Percentiles rank a stretch among this genome's conserved stretches.
These are phyloP conservation scores for Sporothrix schenckii DNA, from an alignment of 2,329 filamentous ascomycete genomes.

Conservation along the genomic window DNA sequence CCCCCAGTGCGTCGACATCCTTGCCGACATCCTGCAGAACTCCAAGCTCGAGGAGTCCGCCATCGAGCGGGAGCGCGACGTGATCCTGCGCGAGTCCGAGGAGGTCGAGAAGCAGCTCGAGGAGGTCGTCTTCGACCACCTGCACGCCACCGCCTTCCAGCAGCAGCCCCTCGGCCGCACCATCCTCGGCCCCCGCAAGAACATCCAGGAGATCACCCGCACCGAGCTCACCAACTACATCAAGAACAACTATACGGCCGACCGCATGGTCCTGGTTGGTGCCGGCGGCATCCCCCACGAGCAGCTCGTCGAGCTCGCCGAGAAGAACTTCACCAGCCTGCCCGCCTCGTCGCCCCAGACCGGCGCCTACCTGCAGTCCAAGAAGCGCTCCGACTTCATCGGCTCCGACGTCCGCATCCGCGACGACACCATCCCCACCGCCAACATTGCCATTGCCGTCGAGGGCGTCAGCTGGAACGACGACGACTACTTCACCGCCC, in stretches of 20 bases:
- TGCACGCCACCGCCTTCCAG: slow-evolving; percentile 98
- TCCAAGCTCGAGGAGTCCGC: slow-evolving; percentile 92
- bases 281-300: slow-evolving; percentile 92
- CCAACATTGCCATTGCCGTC: slow-evolving; percentile 97
- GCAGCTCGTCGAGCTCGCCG: slow-evolving; percentile 90
- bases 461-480: slow-evolving; percentile 99
- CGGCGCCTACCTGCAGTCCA: slow-evolving; percentile 74
- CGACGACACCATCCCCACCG: slow-evolving; percentile 93
- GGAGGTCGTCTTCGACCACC: slow-evolving; percentile 98
- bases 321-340: slow-evolving; percentile 88
- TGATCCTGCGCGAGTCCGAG: slow-evolving; percentile 97
- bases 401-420: slow-evolving; percentile 94
- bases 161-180: slow-evolving; percentile 94
- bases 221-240: slow-evolving; percentile 94
- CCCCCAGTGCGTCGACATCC: slow-evolving; percentile 93
- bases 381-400: slow-evolving; percentile 91
- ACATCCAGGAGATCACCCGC: slow-evolving; percentile 94
- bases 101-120: slow-evolving; percentile 99
- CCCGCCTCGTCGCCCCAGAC: slow-evolving; percentile 75
- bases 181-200: slow-evolving; percentile 95
- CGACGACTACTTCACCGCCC: slow-evolving; percentile 96
- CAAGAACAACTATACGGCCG: slow-evolving; percentile 99
- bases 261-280: slow-evolving; percentile 98
- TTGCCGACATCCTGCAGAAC: slow-evolving; percentile 98
- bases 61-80: slow-evolving; percentile 96